Conservation (phyloP, 768 basidiomycete genomes). For the Xerocomellus dryophilus region DNA sequence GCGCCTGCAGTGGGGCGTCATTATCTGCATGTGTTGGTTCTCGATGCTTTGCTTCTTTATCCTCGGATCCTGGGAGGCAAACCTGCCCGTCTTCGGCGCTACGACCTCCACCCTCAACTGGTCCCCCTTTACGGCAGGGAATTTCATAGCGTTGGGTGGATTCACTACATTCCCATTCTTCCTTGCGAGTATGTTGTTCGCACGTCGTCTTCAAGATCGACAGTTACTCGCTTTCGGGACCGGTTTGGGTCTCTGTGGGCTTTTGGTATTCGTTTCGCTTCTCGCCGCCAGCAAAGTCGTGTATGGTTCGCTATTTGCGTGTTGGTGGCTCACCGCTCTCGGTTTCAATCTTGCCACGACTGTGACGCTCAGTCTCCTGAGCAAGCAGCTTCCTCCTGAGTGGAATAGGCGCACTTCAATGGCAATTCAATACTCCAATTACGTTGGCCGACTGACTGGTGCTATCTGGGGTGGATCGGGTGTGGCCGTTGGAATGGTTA, state of each 20-base stretch:
- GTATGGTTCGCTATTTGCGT: constrained; percentile 46
- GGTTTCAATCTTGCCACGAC: constrained; percentile 75
- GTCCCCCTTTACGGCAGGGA: constrained; percentile 62
- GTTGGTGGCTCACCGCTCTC: constrained; percentile 53
- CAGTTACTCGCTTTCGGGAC: constrained; percentile 53
- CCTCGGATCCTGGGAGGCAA: constrained; percentile 67
- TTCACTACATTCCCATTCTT: constrained; percentile 64
- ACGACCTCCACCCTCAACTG: constrained; percentile 43
- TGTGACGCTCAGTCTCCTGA: constrained; percentile 61
- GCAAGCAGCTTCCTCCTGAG: constrained; percentile 61
- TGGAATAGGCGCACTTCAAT: constrained; percentile 59
- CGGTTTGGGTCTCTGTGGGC: constrained; percentile 47
- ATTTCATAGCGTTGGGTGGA: constrained; percentile 69
- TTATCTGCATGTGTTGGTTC: constrained; percentile 66
- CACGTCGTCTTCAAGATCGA: constrained; percentile 59
- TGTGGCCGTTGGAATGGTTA: constrained; percentile 50
- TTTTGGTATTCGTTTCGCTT: constrained; percentile 50
- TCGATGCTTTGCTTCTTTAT: constrained; percentile 70
- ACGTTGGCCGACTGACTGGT: constrained; percentile 59
- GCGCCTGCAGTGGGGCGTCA: constrained; percentile 47
- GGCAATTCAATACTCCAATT: constrained; percentile 69
- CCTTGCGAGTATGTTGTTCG: constrained; percentile 54
- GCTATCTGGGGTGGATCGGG: constrained; percentile 70
- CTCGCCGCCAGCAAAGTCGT: constrained; percentile 39
- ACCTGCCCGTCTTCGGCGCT: constrained; percentile 60